A percentile compares a stretch with the other conserved stretches of the same genome.
Conservation (phyloP, 2,329 filamentous ascomycete species). For the Fusarium succisae region DNA sequence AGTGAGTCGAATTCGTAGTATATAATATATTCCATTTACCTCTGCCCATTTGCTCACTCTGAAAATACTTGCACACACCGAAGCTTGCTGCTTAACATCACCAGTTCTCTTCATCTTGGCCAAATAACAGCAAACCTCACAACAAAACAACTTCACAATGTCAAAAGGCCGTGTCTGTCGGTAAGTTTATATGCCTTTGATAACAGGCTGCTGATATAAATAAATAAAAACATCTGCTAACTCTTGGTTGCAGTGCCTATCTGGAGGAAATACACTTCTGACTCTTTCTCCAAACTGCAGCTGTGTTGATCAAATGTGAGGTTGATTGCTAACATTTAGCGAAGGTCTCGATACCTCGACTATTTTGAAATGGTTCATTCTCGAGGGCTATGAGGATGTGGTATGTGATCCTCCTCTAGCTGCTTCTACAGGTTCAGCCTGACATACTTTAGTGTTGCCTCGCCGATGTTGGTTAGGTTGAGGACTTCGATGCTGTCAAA, state of each 20-base stretch:
- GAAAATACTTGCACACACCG: not conserved
- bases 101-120: not conserved
- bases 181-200: not conserved
- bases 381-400: constrained; percentile 42
- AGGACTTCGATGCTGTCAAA: constrained; percentile 76
- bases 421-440: not conserved
- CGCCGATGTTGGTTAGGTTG: constrained; percentile 74
- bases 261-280: constrained; percentile 14
- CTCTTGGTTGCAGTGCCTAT: constrained; percentile 10
- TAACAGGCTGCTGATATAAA: not conserved
- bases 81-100: not conserved
- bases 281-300: not conserved
- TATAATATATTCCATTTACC: not conserved
- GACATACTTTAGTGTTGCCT: constrained; percentile 51
- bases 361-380: constrained; percentile 51
- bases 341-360: constrained; percentile 54
- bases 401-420: not conserved
- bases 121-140: not conserved
- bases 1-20: not conserved
- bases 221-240: not conserved
- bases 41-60: not conserved
- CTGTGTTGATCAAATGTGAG: not conserved
- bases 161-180: constrained; percentile 30
- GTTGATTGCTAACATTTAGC: not conserved
- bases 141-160: constrained; percentile 2